Conservation (phyloP, 768 basidiomycete species). For the Clavaria fumosa region DNA sequence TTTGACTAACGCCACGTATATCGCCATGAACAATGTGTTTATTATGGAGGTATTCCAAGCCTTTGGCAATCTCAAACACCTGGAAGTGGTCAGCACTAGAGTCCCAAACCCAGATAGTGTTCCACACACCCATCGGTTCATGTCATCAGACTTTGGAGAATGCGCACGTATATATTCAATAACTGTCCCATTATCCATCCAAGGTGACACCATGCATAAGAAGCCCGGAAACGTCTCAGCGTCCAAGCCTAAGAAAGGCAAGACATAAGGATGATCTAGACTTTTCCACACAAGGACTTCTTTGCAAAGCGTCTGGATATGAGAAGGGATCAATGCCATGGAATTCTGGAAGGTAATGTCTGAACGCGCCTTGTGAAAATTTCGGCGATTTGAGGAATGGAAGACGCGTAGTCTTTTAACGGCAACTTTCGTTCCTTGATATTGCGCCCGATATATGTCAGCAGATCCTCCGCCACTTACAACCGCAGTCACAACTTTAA, state of each 20-base stretch:
- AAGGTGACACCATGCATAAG: constrained; percentile 18
- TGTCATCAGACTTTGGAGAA: constrained; percentile 6
- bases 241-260: constrained; percentile 18
- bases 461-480: constrained; percentile 11
- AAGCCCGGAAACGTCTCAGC: constrained; percentile 12
- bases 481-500: constrained; percentile 3
- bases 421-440: not conserved
- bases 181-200: constrained; percentile 17
- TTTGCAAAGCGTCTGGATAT: constrained; percentile 13
- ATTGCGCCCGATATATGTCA: constrained; percentile 11
- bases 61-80: not conserved
- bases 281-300: constrained; percentile 18
- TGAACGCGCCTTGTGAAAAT: not conserved
- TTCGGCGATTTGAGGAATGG: not conserved
- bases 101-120: not conserved
- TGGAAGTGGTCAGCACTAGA: not conserved
- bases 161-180: constrained; percentile 12
- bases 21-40: not conserved
- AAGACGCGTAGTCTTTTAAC: not conserved
- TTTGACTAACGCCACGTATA: not conserved
- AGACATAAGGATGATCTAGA: constrained; percentile 15
- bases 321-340: not conserved
- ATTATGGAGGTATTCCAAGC: not conserved
- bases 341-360: not conserved
- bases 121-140: constrained; percentile 10